Base-by-base conservation (phyloP, 2,329 filamentous ascomycete genomes). In the Fusarium sp. region DNA sequence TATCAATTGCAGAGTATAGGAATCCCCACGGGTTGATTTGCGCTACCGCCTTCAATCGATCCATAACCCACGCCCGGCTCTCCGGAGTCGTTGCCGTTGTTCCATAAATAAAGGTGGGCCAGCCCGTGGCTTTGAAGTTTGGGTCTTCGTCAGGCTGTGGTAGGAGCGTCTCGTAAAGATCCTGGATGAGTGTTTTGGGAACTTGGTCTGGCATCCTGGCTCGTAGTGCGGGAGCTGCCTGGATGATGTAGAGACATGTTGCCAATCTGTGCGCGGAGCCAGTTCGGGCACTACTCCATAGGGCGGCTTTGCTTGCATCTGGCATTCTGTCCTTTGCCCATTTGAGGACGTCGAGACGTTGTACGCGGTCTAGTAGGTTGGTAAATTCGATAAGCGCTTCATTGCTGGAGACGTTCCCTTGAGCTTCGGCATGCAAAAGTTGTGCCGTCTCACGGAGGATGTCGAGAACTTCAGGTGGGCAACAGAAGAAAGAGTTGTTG, bases 21-120 rank as follows among this genome's bases (percentile, higher is more conserved):
- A 87, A 88, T 0, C 85, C 85, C 85, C 86, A 88, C 0, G 86
- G 85, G 63, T 80, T 83, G 19, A 80, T 78, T 23, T 81, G 77
- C 15, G 82, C 80, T 25, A 85, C 79, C 42, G 79, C 78, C 37
- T 80, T 79, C 28, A 87, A 73, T 50, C 86, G 83, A 33, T 86
- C 80, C 78, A 86, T 82, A 59, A 86, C 85, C 87, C 86, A 89
- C 5, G 80, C 79, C 35, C 86, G 82, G 61, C 82, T 81, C 23
- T 74, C 78, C 6, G 78, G 78, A 42, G 85, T 81, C 32, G 82
- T 82, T 2, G 83, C 85, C 63, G 88, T 87, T 1, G 87, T 87
- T 6, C 88, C 88, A 8, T 85, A 86, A 28, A 90, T 82, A 63
- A 90, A 90, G 0, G 87, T 85, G 2, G 88, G 87, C 87, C 87